Percentiles rank a stretch among this genome's conserved stretches.
Evolutionary conservation across 805 yeast genomes (phyloP).

Genomic region (Candida manassasensis): DNA sequence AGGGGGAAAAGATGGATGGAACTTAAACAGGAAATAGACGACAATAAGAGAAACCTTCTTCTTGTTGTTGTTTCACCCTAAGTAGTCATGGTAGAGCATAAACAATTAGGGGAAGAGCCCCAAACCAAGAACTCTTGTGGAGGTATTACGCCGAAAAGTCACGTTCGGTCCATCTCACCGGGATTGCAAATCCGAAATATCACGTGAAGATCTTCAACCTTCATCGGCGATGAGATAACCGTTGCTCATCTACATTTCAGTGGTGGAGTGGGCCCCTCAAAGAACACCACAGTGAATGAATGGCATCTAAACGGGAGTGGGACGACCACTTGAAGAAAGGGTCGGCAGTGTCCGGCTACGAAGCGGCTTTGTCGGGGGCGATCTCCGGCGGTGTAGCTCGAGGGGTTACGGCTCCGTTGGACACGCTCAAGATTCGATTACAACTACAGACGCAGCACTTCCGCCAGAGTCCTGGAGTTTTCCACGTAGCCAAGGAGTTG

Average conservation of each 20-base stretch:
- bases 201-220: background rate
- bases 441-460: slow-evolving; percentile 47
- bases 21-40: no score
- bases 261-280: no score
- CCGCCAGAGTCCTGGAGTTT: slow-evolving; percentile 22
- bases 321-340: slow-evolving; percentile 48
- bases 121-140: no score
- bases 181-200: background rate
- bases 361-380: slow-evolving; percentile 67
- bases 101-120: no score
- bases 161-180: no score
- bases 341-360: slow-evolving; percentile 45
- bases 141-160: no score
- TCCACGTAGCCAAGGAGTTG: slow-evolving; percentile 39
- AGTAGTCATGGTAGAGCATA: no score
- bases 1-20: no score
- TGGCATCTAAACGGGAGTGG: slow-evolving; percentile 12
- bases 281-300: slow-evolving; percentile 7
- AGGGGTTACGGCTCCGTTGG: slow-evolving; percentile 70
- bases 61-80: no score
- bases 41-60: no score
- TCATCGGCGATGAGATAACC: background rate
- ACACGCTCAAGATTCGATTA: slow-evolving; percentile 69
- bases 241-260: no score
- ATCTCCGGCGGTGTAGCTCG: slow-evolving; percentile 60